These are phyloP conservation scores for Platanthera zijinensis DNA, from an alignment of 106 monocot species.

Conservation along the genomic window DNA sequence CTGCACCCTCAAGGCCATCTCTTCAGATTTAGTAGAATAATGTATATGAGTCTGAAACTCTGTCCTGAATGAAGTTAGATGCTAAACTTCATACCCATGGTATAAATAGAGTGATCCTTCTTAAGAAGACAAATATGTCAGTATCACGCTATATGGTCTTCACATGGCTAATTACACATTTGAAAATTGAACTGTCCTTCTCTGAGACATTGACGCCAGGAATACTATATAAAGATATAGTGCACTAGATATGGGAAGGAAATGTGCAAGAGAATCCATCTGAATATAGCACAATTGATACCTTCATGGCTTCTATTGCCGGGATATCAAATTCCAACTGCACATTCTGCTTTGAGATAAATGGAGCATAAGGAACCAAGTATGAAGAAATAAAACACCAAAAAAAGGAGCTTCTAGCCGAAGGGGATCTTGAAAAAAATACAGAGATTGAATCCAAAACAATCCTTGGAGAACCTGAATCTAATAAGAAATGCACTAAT, in stretches of 20 bases:
- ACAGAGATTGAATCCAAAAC: background rate
- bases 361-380: background rate
- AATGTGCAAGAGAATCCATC: background rate
- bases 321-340: background rate
- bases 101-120: background rate
- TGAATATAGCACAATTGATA: background rate
- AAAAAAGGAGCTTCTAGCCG: background rate
- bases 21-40: background rate
- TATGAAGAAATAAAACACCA: background rate
- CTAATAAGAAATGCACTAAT: background rate
- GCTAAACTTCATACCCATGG: background rate
- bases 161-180: background rate
- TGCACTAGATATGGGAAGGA: background rate
- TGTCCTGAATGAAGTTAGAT: background rate
- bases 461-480: background rate
- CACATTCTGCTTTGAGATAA: background rate
- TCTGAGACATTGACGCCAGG: background rate
- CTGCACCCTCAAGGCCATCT: constrained; percentile 19
- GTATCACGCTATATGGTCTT: background rate
- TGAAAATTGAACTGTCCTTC: background rate
- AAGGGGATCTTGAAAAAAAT: background rate
- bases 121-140: background rate
- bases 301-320: background rate
- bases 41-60: background rate
- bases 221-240: background rate